phyloP scores from a whole-genome alignment of 108 stramenopile genomes.

The Fistulifera pelliculosa region DNA sequence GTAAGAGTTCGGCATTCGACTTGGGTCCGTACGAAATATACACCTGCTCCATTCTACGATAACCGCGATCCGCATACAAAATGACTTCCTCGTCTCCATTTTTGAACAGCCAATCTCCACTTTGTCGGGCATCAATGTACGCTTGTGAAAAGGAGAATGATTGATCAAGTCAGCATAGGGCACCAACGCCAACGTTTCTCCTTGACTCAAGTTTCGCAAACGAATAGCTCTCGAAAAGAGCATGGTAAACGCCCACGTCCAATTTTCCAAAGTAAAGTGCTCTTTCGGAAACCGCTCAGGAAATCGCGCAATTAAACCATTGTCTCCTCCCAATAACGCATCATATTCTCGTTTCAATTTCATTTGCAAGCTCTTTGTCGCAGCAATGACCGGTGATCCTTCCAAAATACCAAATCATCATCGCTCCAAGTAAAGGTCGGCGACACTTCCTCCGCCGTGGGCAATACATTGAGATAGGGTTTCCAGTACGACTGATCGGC shows the following conservation, averaged over 20 bases:
- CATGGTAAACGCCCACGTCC: conserved; percentile 94
- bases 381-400: conserved; percentile 84
- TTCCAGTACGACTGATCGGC: conserved; percentile 63
- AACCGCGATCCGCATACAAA: conserved; percentile 87
- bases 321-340: conserved; percentile 60
- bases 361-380: conserved; percentile 76
- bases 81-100: conserved; percentile 88
- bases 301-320: conserved; percentile 45
- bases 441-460: conserved; percentile 80
- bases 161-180: conserved; percentile 97
- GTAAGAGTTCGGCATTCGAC: conserved; percentile 88
- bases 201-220: conserved; percentile 56
- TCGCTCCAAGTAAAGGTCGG: conserved; percentile 93
- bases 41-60: conserved; percentile 91
- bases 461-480: conserved; percentile 87
- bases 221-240: conserved; percentile 87
- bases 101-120: conserved; percentile 84
- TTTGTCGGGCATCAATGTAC: conserved; percentile 73
- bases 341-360: conserved; percentile 86
- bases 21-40: conserved; percentile 93
- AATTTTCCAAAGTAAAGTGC: conserved; percentile 81
- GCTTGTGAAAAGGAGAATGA: conserved; percentile 89
- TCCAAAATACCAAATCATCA: conserved; percentile 82
- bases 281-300: conserved; percentile 72
- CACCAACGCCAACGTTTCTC: conserved; percentile 84